A percentile compares a stretch with the other conserved stretches of the same genome.
Evolutionary conservation across 306 rosid species (phyloP).

Genomic region (Gastrolobium bilobum): DNA sequence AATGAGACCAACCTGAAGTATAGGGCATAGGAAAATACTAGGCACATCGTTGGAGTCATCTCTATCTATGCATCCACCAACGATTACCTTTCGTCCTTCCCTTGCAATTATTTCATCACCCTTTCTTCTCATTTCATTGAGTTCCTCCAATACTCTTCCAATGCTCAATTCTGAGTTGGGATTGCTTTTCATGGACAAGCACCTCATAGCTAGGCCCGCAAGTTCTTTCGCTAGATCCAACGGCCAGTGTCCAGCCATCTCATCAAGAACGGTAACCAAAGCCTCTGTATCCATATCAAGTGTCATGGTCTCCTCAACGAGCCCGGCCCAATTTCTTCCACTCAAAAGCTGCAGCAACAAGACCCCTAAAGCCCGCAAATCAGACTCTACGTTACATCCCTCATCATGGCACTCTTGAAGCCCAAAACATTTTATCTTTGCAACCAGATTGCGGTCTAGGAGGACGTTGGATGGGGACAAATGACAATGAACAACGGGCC

Average conservation of each 20-base stretch:
- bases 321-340: constrained; percentile 67
- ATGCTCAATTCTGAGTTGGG: constrained; percentile 50
- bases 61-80: constrained; percentile 40
- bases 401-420: constrained; percentile 31
- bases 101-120: constrained; percentile 55
- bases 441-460: constrained; percentile 70
- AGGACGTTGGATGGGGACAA: constrained; percentile 65
- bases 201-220: constrained; percentile 58
- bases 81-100: constrained; percentile 31
- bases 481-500: constrained; percentile 61
- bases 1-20: constrained; percentile 64
- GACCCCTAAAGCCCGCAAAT: constrained; percentile 63
- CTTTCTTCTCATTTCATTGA: constrained; percentile 65
- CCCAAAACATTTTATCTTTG: constrained; percentile 70
- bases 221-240: constrained; percentile 63
- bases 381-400: constrained; percentile 45
- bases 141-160: constrained; percentile 59
- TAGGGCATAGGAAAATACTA: constrained; percentile 71
- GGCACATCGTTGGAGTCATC: constrained; percentile 64
- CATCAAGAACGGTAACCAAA: constrained; percentile 57
- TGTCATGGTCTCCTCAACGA: constrained; percentile 54
- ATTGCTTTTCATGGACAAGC: constrained; percentile 47
- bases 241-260: constrained; percentile 77
- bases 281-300: constrained; percentile 44
- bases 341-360: constrained; percentile 63